Percentiles rank a stretch among this genome's conserved stretches.
phyloP scores from a whole-genome alignment of 2,329 filamentous ascomycete species.

The Lomentospora prolificans region DNA sequence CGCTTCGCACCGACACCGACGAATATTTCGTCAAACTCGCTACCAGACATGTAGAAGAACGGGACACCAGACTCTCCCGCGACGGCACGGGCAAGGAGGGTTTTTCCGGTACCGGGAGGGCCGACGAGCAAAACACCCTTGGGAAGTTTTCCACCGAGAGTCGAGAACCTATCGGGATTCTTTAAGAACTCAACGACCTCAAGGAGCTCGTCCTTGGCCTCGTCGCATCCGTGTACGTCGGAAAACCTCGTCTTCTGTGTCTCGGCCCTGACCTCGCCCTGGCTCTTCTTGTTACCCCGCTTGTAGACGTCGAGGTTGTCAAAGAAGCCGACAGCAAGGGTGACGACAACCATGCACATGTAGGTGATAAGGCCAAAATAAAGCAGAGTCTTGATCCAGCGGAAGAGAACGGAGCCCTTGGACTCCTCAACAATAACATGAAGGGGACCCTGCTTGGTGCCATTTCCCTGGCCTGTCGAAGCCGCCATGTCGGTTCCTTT shows the following conservation, averaged over 20 bases:
- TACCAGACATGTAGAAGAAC: slow-evolving; percentile 99
- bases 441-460: slow-evolving; percentile 73
- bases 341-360: slow-evolving; percentile 66
- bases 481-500: slow-evolving; percentile 56
- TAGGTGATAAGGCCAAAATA: slow-evolving; percentile 74
- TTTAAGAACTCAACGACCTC: slow-evolving; percentile 95
- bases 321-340: slow-evolving; percentile 51
- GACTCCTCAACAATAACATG: slow-evolving; percentile 95
- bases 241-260: slow-evolving; percentile 84
- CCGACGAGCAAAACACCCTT: slow-evolving; percentile 94
- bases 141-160: slow-evolving; percentile 88
- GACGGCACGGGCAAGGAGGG: slow-evolving; percentile 85
- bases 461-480: slow-evolving; percentile 45
- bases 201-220: slow-evolving; percentile 95
- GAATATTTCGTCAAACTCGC: slow-evolving; percentile 97
- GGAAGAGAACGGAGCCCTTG: slow-evolving; percentile 67
- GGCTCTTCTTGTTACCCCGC: slow-evolving; percentile 62
- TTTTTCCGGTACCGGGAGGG: slow-evolving; percentile 95
- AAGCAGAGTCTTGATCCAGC: slow-evolving; percentile 80
- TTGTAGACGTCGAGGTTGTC: slow-evolving; percentile 73
- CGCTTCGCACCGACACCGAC: slow-evolving; percentile 95
- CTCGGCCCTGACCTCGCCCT: slow-evolving; percentile 83
- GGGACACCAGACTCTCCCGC: slow-evolving; percentile 95
- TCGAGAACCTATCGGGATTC: slow-evolving; percentile 86
- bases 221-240: slow-evolving; percentile 94